Evolutionary conservation across 1,139 yeast species (phyloP), one percentile per base, ranked within the genome.

Genomic region (Debaryomyces coudertii): DNA sequence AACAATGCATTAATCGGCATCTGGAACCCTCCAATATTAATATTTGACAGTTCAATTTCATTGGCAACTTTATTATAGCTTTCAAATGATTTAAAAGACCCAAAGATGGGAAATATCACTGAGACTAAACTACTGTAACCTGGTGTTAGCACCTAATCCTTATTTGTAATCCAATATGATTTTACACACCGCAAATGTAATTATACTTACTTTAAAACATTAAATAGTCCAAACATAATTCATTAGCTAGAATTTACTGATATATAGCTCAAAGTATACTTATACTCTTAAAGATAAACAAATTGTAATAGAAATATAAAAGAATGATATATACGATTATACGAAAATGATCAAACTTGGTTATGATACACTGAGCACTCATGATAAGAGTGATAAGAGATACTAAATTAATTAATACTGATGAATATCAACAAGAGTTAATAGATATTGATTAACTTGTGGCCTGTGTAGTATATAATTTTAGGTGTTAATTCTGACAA

Each of bases 11-110:
- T 56, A 28, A 69, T 53, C 1, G 76, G 75, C 8, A 71, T 71
- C 37, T 68, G 65, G 45, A 71, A 61, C 11, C 74, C 73, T 3
- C 62, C 74, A 39, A 71, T 61, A 47, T 61, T 67, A 34, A 69
- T 53, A 43, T 62, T 65, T 35, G 58, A 60, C n/a, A 63, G 50
- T 24, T 65, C 65, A 20, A 62, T 51, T 12, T 53, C 52, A 35
- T 57, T 61, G 18, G 61, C 60, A 18, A 61, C 60, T 18, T 51
- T 48, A 8, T 55, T 74, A 54, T 76, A 73, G 43, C 69, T 67
- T 50, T 76, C 72, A 50, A 80, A 71, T 3, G 86, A 81, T 50
- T 69, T 73, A 57, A 68, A 79, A 0, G 86, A 76, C 42, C 81
- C 79, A 51, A 77, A 60, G 7, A 78, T 63, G 3, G 88, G 88